Base-by-base conservation (phyloP, 176 grass and related monocot species). In the Lolium perenne region DNA sequence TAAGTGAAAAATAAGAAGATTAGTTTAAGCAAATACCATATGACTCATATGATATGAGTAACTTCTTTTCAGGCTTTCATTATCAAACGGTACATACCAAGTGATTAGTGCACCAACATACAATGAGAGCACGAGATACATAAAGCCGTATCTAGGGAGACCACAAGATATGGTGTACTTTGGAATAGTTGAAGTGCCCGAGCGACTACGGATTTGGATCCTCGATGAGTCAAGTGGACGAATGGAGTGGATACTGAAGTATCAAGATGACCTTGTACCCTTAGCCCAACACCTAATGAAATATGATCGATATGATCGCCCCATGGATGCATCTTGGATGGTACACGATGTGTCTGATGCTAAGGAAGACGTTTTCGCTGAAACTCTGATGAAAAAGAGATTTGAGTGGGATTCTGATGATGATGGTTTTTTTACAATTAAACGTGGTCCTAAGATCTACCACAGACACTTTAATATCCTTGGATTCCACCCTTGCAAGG, bases 351-450 rank as follows among this genome's bases (percentile, higher is more conserved):
- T 45, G 18, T 3, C 0, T 20, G 15, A 38, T 2, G 54, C 54
- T 15, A 8, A 57, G 55, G 7, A 32, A 32, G 22, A 17, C 5
- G 18, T 4, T 53, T 0, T 1, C 10, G 14, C 14, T 45, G 48
- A 56, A 40, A 48, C 38, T 46, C 4, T 0, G 20, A 3, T 0
- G 0, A 6, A 85, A 38, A 6, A 46, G 14, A 26, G 8, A 1
- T 78, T 9, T 6, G 61, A 69, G n/a, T 78, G 83, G 74, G 62
- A 85, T 10, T 85, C 83, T 14, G 61, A 85, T 7, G 50, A 78
- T 14, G 83, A 78, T 78, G 61, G 78, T 57, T 67, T 68, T 8
- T 1, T 69, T 41, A 14, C 74, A 29, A 8, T 15, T 70, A 17
- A 68, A 18, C 10, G 2, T 32, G 48, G 10, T 14, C 48, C 8